Evolutionary conservation across 2,329 filamentous ascomycete species (phyloP), one percentile per base, ranked within the genome.

Genomic region (Scedosporium minutisporum): DNA sequence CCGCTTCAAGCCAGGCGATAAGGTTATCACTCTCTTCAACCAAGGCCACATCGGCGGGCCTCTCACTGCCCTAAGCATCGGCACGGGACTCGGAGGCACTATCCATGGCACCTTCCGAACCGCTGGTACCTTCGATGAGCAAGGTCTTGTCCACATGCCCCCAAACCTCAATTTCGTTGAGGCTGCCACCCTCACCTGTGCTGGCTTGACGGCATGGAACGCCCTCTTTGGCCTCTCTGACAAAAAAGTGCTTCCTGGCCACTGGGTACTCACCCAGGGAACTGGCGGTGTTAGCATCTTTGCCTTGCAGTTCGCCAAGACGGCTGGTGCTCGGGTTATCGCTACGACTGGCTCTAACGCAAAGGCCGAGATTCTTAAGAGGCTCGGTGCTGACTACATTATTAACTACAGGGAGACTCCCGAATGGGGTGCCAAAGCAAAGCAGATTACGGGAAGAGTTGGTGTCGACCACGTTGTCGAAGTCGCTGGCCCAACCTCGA

Each of bases 261-360:
- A 82, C 65, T 78, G 72, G 67, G 85, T 90, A 3, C 77, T 90
- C 41, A 86, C 86, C 1, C 85, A 89, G 72, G 87, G 87, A n/a
- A 89, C 86, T 0, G 87, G 87, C 21, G 87, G 87, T 63, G 87
- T 90, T 6, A 83, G 80, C 65, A 78, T 89, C 64, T 88, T 88
- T 64, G 87, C 81, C 3, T 71, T 89, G n/a, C 87, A 81, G 73
- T 80, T 82, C 65, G 80, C 79, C 62, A 80, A 79, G 68, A 77
- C 77, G 1, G 77, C 76, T 3, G 78, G 80, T 55, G 79, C 78
- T 5, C 75, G 65, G 7, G 78, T 81, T 64, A 78, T 82, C 62
- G 78, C 78, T 38, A 81, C 80, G 2, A 82, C 80, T 0, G 75
- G 74, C 21, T 77, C 77, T 7, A 68, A 69, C 33, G 76, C 73